These are phyloP conservation scores for Centella asiatica DNA, from an alignment of 129 eudicot species.

Conservation along the genomic window DNA sequence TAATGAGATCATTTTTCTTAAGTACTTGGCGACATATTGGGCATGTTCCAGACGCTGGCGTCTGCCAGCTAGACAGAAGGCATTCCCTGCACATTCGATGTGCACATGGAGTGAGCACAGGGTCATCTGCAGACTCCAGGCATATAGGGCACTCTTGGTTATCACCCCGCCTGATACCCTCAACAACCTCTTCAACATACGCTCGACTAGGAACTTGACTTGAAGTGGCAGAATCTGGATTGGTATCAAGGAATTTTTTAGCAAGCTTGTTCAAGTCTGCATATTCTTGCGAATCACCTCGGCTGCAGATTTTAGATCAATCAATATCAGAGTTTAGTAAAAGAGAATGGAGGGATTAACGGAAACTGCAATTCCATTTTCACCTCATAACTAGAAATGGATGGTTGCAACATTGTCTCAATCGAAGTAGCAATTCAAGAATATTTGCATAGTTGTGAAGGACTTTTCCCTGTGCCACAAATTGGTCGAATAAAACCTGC, in stretches of 20 bases:
- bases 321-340: not conserved
- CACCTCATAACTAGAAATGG: conserved; percentile 90
- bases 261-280: conserved; percentile 7
- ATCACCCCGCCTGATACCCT: conserved; percentile 52
- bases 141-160: conserved; percentile 74
- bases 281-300: conserved; percentile 10
- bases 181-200: conserved; percentile 75
- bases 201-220: conserved; percentile 30
- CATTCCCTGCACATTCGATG: conserved; percentile 88
- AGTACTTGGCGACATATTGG: conserved; percentile 71
- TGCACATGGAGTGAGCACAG: conserved; percentile 80
- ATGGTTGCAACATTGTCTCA: conserved; percentile 90
- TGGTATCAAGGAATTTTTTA: conserved; percentile 5
- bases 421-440: conserved; percentile 73
- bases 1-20: conserved; percentile 52
- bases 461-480: conserved; percentile 90
- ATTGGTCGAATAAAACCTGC: conserved; percentile 84
- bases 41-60: conserved; percentile 48
- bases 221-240: conserved; percentile 6
- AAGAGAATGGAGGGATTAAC: not conserved
- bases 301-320: conserved; percentile 1
- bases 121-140: conserved; percentile 87
- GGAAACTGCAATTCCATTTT: not conserved
- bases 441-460: conserved; percentile 87
- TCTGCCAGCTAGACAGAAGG: conserved; percentile 66